Evolutionary conservation across 2,329 filamentous ascomycete species (phyloP).

Genomic region (Ceratocystis eucalypticola): DNA sequence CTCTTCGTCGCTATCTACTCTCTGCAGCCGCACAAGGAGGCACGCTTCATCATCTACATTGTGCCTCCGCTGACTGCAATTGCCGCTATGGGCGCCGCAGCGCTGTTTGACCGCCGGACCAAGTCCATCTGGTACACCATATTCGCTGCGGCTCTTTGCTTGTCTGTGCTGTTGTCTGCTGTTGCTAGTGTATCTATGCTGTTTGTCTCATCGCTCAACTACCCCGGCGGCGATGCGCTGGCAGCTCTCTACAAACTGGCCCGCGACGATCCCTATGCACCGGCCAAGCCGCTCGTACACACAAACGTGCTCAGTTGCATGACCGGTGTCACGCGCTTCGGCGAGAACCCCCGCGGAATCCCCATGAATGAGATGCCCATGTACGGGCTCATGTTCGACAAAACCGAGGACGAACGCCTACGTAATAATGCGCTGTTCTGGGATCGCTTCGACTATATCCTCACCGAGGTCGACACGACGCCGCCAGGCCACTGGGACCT

Average conservation of each 20-base stretch:
- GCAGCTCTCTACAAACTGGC: constrained; percentile 35
- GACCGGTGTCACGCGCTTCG: constrained; percentile 56
- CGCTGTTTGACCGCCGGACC: constrained; percentile 50
- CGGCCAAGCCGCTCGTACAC: constrained; percentile 33
- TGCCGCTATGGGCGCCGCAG: constrained; percentile 59
- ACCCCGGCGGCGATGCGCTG: constrained; percentile 78
- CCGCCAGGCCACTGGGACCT: constrained; percentile 42
- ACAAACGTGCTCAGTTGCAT: constrained; percentile 56
- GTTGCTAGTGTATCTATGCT: constrained; percentile 53
- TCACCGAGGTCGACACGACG: constrained; percentile 40
- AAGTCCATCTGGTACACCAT: constrained; percentile 46
- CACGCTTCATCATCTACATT: constrained; percentile 84
- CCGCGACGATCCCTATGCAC: constrained; percentile 20
- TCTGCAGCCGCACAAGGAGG: constrained; percentile 85
- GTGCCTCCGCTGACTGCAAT: constrained; percentile 68
- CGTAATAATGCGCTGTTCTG: constrained; percentile 43
- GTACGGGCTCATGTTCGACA: constrained; percentile 38
- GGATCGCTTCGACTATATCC: constrained; percentile 48
- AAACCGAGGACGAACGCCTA: constrained; percentile 41
- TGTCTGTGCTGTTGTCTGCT: constrained; percentile 48
- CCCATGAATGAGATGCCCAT: constrained; percentile 23
- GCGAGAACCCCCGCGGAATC: constrained; percentile 33
- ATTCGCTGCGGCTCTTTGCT: constrained; percentile 40
- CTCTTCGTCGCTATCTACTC: constrained; percentile 71
- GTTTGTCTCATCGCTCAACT: constrained; percentile 74